phyloP scores from a whole-genome alignment of 495 filamentous ascomycete species.

The Tuber indicum region DNA sequence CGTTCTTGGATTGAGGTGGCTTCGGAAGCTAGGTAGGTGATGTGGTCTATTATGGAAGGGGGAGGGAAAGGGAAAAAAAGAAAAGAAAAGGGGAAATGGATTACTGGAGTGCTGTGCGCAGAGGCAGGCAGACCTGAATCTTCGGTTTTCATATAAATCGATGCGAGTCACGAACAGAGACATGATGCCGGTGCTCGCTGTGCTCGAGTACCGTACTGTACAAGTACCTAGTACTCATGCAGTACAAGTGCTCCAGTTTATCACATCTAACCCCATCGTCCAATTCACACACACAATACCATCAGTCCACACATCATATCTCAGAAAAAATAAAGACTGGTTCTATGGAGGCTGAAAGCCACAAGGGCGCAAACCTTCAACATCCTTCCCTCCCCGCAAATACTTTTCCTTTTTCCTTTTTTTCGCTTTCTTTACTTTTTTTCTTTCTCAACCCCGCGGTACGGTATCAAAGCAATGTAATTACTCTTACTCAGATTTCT shows the following conservation, averaged over 20 bases:
- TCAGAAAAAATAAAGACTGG: background rate
- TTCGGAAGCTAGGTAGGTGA: background rate
- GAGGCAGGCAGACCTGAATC: conserved; percentile 1
- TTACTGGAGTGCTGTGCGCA: background rate
- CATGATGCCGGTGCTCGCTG: background rate
- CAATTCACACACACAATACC: background rate
- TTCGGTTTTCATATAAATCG: background rate
- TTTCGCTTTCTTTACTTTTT: background rate
- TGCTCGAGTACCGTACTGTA: background rate
- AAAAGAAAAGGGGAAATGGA: background rate
- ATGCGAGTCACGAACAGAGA: background rate
- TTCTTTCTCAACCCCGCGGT: background rate
- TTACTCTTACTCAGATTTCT: conserved; percentile 2
- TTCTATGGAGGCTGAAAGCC: conserved; percentile 2
- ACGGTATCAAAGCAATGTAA: background rate
- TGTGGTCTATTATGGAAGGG: background rate
- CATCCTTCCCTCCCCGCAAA: background rate
- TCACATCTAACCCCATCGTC: background rate
- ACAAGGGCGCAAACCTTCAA: background rate
- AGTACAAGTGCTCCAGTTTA: background rate
- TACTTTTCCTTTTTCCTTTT: background rate
- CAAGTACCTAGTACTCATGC: too few species aligned
- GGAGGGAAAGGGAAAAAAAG: background rate
- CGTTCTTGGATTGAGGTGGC: conserved; percentile 1
- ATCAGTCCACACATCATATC: background rate